phyloP scores from a whole-genome alignment of 306 rosid species.

The Adenanthera pavonina region DNA sequence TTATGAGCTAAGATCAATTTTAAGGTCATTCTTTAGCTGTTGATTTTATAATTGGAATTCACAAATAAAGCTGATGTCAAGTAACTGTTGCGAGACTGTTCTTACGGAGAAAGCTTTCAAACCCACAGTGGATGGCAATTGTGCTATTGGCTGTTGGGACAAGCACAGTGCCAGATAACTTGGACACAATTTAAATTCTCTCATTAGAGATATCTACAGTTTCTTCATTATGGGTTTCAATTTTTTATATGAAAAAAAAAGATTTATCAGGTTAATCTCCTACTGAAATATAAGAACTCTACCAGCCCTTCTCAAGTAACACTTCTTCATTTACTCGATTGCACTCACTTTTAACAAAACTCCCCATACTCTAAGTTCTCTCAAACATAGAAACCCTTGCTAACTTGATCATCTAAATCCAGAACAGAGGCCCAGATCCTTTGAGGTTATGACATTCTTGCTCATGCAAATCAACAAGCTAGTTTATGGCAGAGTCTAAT shows the following conservation, averaged over 20 bases:
- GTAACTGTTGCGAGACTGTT: constrained; percentile 59
- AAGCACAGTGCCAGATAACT: constrained; percentile 98
- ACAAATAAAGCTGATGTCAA: constrained; percentile 33
- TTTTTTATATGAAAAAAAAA: no score
- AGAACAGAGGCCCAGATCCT: neutral
- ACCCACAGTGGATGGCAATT: no score
- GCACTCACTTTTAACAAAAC: no score
- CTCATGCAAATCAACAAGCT: no score
- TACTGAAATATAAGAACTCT: no score
- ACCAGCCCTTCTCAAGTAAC: no score
- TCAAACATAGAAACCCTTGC: neutral
- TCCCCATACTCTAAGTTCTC: neutral
- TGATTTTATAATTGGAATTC: no score
- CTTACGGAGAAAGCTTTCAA: constrained; percentile 80
- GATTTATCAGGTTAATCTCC: no score
- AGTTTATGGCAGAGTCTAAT: neutral
- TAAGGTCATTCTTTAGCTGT: neutral
- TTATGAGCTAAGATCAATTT: constrained; percentile 10
- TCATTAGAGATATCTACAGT: no score
- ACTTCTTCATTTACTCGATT: no score
- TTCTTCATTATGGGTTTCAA: no score
- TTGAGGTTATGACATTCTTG: neutral
- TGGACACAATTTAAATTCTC: no score
- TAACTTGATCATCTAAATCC: neutral
- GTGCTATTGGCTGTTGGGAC: constrained; percentile 89